Conservation (phyloP, 2,329 filamentous ascomycete species). For the Fusarium beomiforme region DNA sequence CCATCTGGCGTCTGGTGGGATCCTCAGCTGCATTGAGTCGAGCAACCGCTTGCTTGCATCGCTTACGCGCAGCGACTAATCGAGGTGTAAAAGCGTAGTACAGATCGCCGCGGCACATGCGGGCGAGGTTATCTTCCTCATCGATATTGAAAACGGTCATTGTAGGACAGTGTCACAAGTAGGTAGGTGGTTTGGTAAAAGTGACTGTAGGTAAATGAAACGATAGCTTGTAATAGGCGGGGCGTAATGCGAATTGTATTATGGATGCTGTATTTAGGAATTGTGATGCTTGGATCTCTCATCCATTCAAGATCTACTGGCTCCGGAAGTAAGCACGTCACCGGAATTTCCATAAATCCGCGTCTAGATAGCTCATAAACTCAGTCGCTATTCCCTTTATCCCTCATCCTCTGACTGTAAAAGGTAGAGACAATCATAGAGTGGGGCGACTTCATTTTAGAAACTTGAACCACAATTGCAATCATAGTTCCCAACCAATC, state of each 20-base stretch:
- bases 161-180: neutral
- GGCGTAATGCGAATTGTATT: neutral
- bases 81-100: constrained; percentile 79
- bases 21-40: constrained; percentile 72
- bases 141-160: constrained; percentile 46
- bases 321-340: neutral
- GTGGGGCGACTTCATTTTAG: neutral
- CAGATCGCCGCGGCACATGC: constrained; percentile 75
- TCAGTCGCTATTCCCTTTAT: neutral
- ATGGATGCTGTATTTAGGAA: neutral
- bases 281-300: neutral
- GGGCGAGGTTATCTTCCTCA: constrained; percentile 58
- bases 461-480: neutral
- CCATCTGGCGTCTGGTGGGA: constrained; percentile 67
- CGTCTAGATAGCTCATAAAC: neutral
- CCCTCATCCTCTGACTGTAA: neutral
- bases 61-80: constrained; percentile 69
- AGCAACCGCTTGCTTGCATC: constrained; percentile 69
- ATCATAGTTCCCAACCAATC: neutral
- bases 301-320: too few relatives aligned
- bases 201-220: too few relatives aligned
- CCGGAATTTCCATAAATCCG: constrained; percentile 13
- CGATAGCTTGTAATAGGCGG: neutral
- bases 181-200: neutral
- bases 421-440: neutral